These are phyloP conservation scores for Ogataea degrootiae DNA, from an alignment of 805 yeast genomes.

Conservation along the genomic window DNA sequence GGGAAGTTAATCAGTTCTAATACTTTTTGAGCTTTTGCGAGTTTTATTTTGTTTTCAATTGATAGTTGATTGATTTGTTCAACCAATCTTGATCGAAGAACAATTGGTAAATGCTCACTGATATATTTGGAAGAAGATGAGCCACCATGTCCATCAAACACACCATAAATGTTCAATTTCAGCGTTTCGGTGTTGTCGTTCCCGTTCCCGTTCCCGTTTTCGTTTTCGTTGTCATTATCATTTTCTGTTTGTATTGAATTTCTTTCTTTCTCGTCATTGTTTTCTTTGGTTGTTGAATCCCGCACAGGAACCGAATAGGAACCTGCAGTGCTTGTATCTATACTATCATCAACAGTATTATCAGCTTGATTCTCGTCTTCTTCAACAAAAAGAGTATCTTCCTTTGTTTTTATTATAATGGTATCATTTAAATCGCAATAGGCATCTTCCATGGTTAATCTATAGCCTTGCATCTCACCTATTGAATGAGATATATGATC, in stretches of 20 bases:
- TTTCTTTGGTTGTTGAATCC: too few species aligned
- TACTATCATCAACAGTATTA: neutral
- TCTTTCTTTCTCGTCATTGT: too few species aligned
- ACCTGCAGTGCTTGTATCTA: too few species aligned
- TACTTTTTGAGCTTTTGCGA: constrained; percentile 11
- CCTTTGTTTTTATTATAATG: constrained; percentile 16
- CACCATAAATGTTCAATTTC: constrained; percentile 50
- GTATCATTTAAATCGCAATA: constrained; percentile 42
- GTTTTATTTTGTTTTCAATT: constrained; percentile 9
- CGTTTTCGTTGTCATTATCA: neutral
- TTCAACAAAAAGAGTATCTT: neutral
- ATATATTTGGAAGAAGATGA: constrained; percentile 52
- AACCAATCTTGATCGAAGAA: constrained; percentile 16
- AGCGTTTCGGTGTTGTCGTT: constrained; percentile 3
- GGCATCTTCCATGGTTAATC: constrained; percentile 74
- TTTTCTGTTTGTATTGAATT: too few species aligned
- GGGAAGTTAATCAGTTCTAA: constrained; percentile 24
- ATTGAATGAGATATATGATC: constrained; percentile 51
- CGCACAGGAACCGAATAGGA: too few species aligned
- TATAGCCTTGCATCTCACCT: constrained; percentile 77
- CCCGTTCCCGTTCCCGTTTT: neutral
- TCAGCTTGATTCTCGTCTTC: neutral
- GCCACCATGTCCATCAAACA: constrained; percentile 85
- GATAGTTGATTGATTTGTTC: constrained; percentile 14
- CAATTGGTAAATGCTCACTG: constrained; percentile 34